Percentiles rank a stretch among this genome's conserved stretches.
Conservation (phyloP, 1,139 yeast genomes). For the Yamadazyma membranifaciens region DNA sequence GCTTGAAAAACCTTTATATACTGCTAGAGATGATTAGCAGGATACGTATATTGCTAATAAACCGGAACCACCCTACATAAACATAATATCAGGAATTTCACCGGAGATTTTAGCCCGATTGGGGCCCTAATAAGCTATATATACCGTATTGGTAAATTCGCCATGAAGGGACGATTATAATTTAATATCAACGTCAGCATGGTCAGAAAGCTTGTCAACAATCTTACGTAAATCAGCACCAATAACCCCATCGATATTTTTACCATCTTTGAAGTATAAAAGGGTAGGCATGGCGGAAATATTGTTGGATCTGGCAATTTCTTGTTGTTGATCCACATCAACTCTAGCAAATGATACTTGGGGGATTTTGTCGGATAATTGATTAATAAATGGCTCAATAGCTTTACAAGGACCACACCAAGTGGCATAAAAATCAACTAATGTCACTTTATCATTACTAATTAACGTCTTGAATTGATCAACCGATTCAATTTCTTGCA, state of each 20-base stretch:
- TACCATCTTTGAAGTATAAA: slow-evolving; percentile 73
- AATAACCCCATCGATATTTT: slow-evolving; percentile 67
- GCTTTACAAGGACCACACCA: slow-evolving; percentile 52
- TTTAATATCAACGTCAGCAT: slow-evolving; percentile 12
- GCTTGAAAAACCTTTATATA: too few relatives aligned
- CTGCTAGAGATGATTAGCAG: too few relatives aligned
- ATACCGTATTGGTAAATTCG: too few relatives aligned
- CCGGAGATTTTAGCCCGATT: too few relatives aligned
- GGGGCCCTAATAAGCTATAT: too few relatives aligned
- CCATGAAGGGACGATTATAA: not conserved
- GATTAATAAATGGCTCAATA: slow-evolving; percentile 37
- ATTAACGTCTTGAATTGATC: slow-evolving; percentile 18
- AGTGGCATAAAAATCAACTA: slow-evolving; percentile 43
- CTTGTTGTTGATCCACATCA: slow-evolving; percentile 53
- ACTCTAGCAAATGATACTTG: slow-evolving; percentile 36
- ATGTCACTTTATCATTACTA: slow-evolving; percentile 28
- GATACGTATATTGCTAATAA: too few relatives aligned
- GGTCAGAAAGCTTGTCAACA: slow-evolving; percentile 10
- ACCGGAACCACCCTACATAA: too few relatives aligned
- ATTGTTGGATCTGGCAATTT: slow-evolving; percentile 70
- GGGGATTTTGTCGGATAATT: slow-evolving; percentile 36
- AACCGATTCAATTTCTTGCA: slow-evolving; percentile 21
- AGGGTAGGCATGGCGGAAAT: slow-evolving; percentile 90
- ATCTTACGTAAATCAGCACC: slow-evolving; percentile 52
- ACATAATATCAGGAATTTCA: too few relatives aligned